Evolutionary conservation across 2,329 filamentous ascomycete species (phyloP).

Genomic region (Penicillium corylophilum): DNA sequence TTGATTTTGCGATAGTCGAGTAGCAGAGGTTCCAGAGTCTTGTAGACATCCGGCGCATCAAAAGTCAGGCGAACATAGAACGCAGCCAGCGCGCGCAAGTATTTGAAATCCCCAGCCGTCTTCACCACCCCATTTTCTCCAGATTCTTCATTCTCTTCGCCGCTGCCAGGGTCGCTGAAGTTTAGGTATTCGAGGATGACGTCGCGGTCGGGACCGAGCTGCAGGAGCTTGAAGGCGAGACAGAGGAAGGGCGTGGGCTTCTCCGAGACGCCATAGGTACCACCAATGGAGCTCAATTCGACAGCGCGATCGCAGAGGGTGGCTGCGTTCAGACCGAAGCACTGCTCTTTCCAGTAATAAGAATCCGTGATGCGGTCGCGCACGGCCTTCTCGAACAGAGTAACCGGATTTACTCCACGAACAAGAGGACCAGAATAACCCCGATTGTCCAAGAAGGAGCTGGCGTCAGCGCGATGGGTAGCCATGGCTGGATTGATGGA

Average conservation of each 20-base stretch:
- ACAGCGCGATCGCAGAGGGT: slow-evolving; percentile 85
- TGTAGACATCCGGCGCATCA: slow-evolving; percentile 76
- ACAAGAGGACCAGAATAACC: slow-evolving; percentile 74
- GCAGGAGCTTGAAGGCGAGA: slow-evolving; percentile 88
- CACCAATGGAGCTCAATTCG: slow-evolving; percentile 79
- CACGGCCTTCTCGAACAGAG: slow-evolving; percentile 91
- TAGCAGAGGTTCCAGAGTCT: slow-evolving; percentile 75
- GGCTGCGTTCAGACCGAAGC: slow-evolving; percentile 85
- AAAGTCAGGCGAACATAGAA: slow-evolving; percentile 94
- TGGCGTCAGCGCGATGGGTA: slow-evolving; percentile 73
- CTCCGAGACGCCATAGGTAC: slow-evolving; percentile 80
- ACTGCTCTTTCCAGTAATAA: slow-evolving; percentile 99
- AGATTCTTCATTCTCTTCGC: slow-evolving; percentile 29
- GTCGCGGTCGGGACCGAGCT: slow-evolving; percentile 76
- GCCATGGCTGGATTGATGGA: slow-evolving; percentile 37
- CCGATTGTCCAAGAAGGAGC: slow-evolving; percentile 79
- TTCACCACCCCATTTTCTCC: slow-evolving; percentile 33
- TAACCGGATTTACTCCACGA: slow-evolving; percentile 90
- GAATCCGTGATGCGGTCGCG: slow-evolving; percentile 92
- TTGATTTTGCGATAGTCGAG: slow-evolving; percentile 81
- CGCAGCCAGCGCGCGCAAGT: slow-evolving; percentile 81
- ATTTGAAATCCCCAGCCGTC: slow-evolving; percentile 58
- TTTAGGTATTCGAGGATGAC: slow-evolving; percentile 77
- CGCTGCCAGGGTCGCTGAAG: slow-evolving; percentile 70
- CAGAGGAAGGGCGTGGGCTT: slow-evolving; percentile 89